Conservation (phyloP, 371 early-diverging fungal species). For the Mortierella sp. region DNA sequence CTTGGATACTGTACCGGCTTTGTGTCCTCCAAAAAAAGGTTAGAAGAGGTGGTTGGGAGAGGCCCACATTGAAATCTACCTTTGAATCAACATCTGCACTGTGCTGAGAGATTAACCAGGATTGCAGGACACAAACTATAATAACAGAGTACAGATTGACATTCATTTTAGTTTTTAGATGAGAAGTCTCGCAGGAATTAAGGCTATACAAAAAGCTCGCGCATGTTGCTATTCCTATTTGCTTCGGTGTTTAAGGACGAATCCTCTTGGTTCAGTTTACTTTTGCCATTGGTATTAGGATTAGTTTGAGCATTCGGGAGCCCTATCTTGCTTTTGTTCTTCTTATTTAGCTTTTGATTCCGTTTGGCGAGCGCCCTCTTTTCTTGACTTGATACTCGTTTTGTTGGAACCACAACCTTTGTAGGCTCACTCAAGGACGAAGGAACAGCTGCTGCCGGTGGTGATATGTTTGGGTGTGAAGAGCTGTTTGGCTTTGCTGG, state of each 20-base stretch:
- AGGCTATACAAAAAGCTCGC: conserved; percentile 44
- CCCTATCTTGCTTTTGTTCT: conserved; percentile 47
- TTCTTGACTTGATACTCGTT: conserved; percentile 51
- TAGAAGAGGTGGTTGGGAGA: too few relatives aligned
- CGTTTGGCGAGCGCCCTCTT: conserved; percentile 61
- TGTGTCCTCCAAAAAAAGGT: too few relatives aligned
- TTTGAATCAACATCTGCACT: too few relatives aligned
- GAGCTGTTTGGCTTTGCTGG: too few relatives aligned
- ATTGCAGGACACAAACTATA: too few relatives aligned
- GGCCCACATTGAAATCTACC: too few relatives aligned
- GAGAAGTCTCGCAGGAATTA: too few relatives aligned
- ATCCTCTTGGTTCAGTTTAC: not conserved
- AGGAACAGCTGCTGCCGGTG: not conserved
- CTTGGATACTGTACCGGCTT: too few relatives aligned
- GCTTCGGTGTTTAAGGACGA: not conserved
- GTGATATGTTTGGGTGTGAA: not conserved
- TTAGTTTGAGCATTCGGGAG: not conserved
- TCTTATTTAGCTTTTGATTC: conserved; percentile 60
- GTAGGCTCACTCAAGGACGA: conserved; percentile 5
- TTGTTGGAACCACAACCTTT: conserved; percentile 51
- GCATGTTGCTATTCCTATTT: conserved; percentile 23
- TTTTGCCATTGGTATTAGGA: not conserved
- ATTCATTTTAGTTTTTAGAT: too few relatives aligned
- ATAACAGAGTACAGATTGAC: too few relatives aligned
- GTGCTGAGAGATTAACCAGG: too few relatives aligned